These are phyloP conservation scores for Tothia fuscella DNA, from an alignment of 2,329 filamentous ascomycete genomes.

Conservation along the genomic window DNA sequence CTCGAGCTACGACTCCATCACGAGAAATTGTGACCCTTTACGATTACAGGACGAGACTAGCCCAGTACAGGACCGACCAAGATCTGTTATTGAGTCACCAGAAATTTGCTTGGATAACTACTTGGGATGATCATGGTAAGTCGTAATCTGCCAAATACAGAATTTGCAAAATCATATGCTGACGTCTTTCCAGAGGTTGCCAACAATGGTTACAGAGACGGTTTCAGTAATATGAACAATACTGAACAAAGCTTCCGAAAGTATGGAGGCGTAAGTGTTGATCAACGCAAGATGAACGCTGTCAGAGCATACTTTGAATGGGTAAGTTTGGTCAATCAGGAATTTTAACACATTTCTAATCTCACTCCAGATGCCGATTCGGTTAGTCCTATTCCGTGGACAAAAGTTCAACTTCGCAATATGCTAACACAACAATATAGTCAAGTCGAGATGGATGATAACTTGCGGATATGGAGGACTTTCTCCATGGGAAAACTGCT, in stretches of 20 bases:
- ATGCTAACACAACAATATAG: slow-evolving; percentile 40
- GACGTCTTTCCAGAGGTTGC: slow-evolving; percentile 36
- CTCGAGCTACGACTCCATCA: slow-evolving; percentile 30
- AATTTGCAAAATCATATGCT: slow-evolving; percentile 2
- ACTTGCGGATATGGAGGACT: slow-evolving; percentile 52
- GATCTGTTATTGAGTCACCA: slow-evolving; percentile 46
- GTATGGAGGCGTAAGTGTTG: slow-evolving; percentile 45
- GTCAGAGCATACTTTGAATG: slow-evolving; percentile 55
- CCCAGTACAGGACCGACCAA: slow-evolving; percentile 48
- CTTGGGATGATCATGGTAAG: slow-evolving; percentile 48
- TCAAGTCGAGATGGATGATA: slow-evolving; percentile 57
- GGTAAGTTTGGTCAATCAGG: slow-evolving; percentile 8
- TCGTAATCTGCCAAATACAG: slow-evolving; percentile 2
- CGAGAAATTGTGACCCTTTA: slow-evolving; percentile 40
- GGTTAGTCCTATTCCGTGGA: slow-evolving; percentile 46
- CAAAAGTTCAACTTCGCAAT: too few species aligned
- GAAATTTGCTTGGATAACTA: slow-evolving; percentile 49
- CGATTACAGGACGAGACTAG: slow-evolving; percentile 48
- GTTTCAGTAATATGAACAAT: slow-evolving; percentile 49
- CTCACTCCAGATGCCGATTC: background rate
- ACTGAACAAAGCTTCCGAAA: slow-evolving; percentile 54
- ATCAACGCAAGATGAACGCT: slow-evolving; percentile 62
- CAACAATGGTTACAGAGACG: slow-evolving; percentile 55
- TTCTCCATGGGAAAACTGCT: slow-evolving; percentile 55
- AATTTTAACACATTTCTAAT: background rate